Conservation (phyloP, 352 stramenopile genomes). For the Thraustochytrium striatum region DNA sequence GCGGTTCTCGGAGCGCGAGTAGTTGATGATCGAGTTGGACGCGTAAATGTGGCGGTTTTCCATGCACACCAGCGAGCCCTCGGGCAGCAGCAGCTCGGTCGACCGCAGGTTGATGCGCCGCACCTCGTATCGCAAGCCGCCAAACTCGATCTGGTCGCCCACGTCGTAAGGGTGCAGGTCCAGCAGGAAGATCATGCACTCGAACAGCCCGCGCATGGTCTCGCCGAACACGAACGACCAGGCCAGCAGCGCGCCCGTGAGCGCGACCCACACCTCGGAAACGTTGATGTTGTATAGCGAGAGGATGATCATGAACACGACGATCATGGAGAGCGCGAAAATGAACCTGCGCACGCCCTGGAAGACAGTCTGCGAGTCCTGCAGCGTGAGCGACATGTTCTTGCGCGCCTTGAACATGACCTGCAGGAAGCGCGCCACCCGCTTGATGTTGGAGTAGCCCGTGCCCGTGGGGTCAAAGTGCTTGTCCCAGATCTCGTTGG, state of each 20-base stretch:
- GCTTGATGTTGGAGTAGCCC: background rate
- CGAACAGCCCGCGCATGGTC: background rate
- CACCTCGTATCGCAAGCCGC: constrained; percentile 12
- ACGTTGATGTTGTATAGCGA: constrained; percentile 20
- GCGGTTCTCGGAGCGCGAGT: too few relatives aligned
- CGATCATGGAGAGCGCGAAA: constrained; percentile 3
- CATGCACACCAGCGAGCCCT: background rate
- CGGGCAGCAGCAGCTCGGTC: background rate
- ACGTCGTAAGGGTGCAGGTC: constrained; percentile 26
- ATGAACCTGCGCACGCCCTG: constrained; percentile 20
- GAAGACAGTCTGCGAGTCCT: constrained; percentile 25
- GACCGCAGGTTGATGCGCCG: constrained; percentile 1
- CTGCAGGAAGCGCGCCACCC: background rate
- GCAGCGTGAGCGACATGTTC: constrained; percentile 23
- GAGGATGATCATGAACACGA: constrained; percentile 1
- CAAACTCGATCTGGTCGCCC: background rate
- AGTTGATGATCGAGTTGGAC: too few relatives aligned
- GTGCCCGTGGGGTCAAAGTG: constrained; percentile 8
- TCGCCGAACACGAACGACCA: constrained; percentile 36
- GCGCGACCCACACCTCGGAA: background rate
- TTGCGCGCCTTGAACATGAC: constrained; percentile 11
- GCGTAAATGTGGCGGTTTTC: too few relatives aligned
- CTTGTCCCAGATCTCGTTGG: background rate
- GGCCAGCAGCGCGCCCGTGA: background rate
- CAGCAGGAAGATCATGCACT: constrained; percentile 40